Evolutionary conservation across 257 asterid genomes (phyloP).

Genomic region (Ehretia macrophylla): DNA sequence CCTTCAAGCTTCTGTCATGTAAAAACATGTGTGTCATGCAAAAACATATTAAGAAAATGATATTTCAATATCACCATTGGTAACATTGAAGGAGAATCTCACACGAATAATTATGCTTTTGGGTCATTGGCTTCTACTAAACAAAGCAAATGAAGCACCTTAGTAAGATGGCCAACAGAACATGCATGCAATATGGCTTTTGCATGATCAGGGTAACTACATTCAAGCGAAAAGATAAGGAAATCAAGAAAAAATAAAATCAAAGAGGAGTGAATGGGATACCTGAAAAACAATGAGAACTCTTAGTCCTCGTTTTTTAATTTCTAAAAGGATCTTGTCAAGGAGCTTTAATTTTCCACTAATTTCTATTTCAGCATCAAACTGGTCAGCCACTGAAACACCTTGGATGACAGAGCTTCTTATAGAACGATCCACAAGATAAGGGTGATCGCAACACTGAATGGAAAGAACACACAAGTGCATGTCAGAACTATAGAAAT

Average conservation of each 20-base stretch:
- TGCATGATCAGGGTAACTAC: neutral
- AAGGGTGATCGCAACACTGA: constrained; percentile 78
- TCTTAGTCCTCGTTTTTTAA: constrained; percentile 43
- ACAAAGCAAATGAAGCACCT: no score
- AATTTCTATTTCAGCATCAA: constrained; percentile 49
- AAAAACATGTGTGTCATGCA: constrained; percentile 2
- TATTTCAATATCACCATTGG: neutral
- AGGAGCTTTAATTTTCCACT: constrained; percentile 64
- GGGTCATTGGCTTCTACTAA: no score
- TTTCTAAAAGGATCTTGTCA: constrained; percentile 45
- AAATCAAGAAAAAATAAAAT: neutral
- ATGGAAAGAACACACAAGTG: constrained; percentile 6
- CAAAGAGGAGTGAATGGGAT: neutral
- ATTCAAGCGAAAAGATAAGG: neutral
- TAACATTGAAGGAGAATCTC: no score
- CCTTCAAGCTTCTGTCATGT: constrained; percentile 34
- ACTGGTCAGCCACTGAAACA: constrained; percentile 33
- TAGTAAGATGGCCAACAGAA: no score
- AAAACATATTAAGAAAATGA: neutral
- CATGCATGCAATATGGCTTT: no score
- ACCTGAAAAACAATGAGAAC: constrained; percentile 64
- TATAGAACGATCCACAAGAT: constrained; percentile 47
- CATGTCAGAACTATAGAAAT: constrained; percentile 12
- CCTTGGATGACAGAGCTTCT: constrained; percentile 29
- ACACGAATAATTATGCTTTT: no score